Percentiles rank a stretch among this genome's conserved stretches.
Evolutionary conservation across 2,329 filamentous ascomycete genomes (phyloP).

Genomic region (Tolypocladium pustulatum): DNA sequence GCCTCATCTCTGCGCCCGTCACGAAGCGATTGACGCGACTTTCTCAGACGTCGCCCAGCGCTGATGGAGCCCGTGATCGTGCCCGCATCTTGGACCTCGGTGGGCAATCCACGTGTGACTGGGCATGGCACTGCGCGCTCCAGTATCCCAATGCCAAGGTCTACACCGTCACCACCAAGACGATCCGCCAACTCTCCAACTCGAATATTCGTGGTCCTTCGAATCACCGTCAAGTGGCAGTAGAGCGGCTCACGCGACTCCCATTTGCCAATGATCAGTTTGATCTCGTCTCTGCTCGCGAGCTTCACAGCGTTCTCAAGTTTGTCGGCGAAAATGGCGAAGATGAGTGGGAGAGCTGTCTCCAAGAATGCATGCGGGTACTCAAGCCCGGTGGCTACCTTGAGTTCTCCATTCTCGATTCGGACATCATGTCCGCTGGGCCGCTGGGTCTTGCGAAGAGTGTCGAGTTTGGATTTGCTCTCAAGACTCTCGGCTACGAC

Average conservation of each 20-base stretch:
- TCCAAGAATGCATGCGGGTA: conserved; percentile 79
- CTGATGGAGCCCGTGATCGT: conserved; percentile 37
- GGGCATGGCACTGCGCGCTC: conserved; percentile 88
- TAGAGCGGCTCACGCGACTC: conserved; percentile 66
- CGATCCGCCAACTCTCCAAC: conserved; percentile 59
- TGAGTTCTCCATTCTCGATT: conserved; percentile 84
- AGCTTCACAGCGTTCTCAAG: conserved; percentile 77
- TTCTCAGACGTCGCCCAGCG: conserved; percentile 35
- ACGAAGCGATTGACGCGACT: conserved; percentile 49
- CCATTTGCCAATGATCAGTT: conserved; percentile 83
- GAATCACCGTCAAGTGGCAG: conserved; percentile 78
- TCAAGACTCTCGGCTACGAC: conserved; percentile 86
- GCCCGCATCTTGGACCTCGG: conserved; percentile 75
- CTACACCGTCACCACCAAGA: conserved; percentile 74
- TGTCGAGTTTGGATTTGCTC: conserved; percentile 84
- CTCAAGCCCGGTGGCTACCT: conserved; percentile 89
- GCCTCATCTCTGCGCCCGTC: conserved; percentile 52
- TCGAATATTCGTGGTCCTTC: conserved; percentile 69
- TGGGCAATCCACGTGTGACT: conserved; percentile 76
- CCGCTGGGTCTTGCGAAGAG: conserved; percentile 70
- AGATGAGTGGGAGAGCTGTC: conserved; percentile 81
- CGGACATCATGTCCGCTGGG: conserved; percentile 79
- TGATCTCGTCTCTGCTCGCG: conserved; percentile 81
- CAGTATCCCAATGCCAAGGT: conserved; percentile 79
- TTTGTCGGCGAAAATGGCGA: conserved; percentile 53